Conservation (phyloP, 1,139 yeast genomes). For the Magnusiomyces magnusii region DNA sequence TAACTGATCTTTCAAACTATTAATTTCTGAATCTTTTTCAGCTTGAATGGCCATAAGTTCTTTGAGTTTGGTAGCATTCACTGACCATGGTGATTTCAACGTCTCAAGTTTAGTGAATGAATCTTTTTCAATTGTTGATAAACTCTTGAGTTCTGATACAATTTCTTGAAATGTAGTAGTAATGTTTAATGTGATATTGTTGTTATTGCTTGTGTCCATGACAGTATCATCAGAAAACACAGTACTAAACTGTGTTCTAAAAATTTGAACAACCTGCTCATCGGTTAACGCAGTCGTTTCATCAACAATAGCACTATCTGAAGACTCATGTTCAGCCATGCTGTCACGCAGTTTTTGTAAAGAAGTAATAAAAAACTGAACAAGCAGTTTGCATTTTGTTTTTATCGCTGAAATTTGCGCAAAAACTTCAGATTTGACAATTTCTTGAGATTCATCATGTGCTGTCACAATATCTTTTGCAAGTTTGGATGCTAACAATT, state of each 20-base stretch:
- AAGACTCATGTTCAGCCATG: not conserved
- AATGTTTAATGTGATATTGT: constrained; percentile 6
- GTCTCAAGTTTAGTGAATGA: constrained; percentile 1
- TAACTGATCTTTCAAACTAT: constrained; percentile 21
- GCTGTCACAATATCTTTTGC: constrained; percentile 10
- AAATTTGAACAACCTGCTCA: constrained; percentile 6
- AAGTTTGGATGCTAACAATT: constrained; percentile 12
- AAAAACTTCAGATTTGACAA: not conserved
- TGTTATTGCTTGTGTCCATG: not conserved
- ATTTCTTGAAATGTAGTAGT: constrained; percentile 6
- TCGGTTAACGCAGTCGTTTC: not conserved
- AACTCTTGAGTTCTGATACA: not conserved
- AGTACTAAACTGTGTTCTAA: constrained; percentile 6
- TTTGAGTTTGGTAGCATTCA: constrained; percentile 18
- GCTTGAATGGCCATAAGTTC: constrained; percentile 18
- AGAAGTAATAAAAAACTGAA: constrained; percentile 4
- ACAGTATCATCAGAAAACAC: not conserved
- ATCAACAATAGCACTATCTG: constrained; percentile 1
- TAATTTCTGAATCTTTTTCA: constrained; percentile 22
- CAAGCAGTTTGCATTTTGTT: constrained; percentile 9
- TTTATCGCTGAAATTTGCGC: constrained; percentile 4
- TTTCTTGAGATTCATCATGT: constrained; percentile 6
- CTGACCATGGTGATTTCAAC: constrained; percentile 22
- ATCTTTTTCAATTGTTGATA: constrained; percentile 1
- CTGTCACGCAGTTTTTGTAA: not conserved